phyloP scores from a whole-genome alignment of 345 rosid species.

The Eucalyptus cladocalyx region DNA sequence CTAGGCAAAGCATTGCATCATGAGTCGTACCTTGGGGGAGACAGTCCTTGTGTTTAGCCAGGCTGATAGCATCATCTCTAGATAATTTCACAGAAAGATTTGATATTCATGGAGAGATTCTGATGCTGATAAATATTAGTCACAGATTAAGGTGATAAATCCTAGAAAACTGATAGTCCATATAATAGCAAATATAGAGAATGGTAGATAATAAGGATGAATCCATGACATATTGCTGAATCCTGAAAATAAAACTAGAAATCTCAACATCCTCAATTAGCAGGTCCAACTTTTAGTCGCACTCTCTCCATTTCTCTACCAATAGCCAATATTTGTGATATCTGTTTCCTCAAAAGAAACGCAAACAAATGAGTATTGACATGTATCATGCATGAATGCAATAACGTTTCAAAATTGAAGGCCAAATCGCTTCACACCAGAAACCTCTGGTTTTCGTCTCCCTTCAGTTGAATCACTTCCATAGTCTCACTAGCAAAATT shows the following conservation, averaged over 20 bases:
- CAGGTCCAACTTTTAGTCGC: not conserved
- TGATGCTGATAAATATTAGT: not conserved
- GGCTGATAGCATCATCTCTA: not conserved
- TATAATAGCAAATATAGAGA: not conserved
- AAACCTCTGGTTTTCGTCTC: not conserved
- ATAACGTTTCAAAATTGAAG: not conserved
- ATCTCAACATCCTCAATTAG: not conserved
- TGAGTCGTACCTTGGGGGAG: not conserved
- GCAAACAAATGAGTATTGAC: accelerated
- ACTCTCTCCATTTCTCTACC: not conserved
- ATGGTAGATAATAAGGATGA: not conserved
- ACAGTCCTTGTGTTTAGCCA: not conserved
- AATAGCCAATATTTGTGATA: not conserved
- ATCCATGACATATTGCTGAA: not conserved
- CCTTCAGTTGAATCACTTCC: not conserved
- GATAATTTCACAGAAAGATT: not conserved
- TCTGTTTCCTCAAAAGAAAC: not conserved
- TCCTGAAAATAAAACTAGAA: not conserved
- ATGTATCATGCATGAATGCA: not conserved
- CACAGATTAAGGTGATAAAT: not conserved
- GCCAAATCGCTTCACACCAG: not conserved
- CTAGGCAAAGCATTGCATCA: not conserved
- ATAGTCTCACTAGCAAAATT: not conserved
- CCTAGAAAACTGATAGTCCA: not conserved
- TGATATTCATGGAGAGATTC: not conserved